Base-by-base conservation (phyloP, 2,329 filamentous ascomycete species). In the Fonsecaea nubica region DNA sequence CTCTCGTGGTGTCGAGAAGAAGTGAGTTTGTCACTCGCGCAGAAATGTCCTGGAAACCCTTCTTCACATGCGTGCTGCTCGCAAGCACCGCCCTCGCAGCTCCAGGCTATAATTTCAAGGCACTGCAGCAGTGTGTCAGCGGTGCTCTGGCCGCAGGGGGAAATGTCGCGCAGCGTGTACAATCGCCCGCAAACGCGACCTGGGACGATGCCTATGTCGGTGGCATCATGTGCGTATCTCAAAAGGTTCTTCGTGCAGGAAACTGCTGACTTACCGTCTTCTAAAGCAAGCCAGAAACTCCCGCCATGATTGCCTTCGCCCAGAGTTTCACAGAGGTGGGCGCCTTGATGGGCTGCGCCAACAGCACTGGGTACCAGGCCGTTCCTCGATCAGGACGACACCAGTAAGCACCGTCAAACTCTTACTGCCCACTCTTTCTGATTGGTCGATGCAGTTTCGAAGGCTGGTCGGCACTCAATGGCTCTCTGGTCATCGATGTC, bases 31-130 rank as follows among this genome's bases (percentile, higher is more conserved):
- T 18, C 2, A 45, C 40, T 7, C n/a, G 40, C n/a, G 40, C 15
- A 45, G 40, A 7, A 45, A 58, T 32, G 58, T 35, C 32, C 18
- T 25, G 40, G 33, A 58, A 38, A 21, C 6, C 30, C 38, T 2
- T 38, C 18, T 62, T 64, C 32, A 58, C 72, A 21, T 32, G 8
- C 7, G 50, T 35, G 32, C 25, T 54, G 21, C 21, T 54, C 25
- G 21, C 32, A 9, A 35, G 12, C 21, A 13, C 50, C 15, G 50
- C 15, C 7, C 2, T 18, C 5, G 50, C 50, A 32, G 50, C 50
- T 15, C 50, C 50, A 35, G 21, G 32, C 25, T 30, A 12, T 4
- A 54, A 35, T 18, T 54, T 54, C 15, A 54, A 32, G 18, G 50
- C 50, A 10, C 8, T 54, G 21, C 21, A 54, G 21, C 50, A 54